Evolutionary conservation across 164 flowering plant genomes (phyloP).

Genomic region (Echeveria elegans): DNA sequence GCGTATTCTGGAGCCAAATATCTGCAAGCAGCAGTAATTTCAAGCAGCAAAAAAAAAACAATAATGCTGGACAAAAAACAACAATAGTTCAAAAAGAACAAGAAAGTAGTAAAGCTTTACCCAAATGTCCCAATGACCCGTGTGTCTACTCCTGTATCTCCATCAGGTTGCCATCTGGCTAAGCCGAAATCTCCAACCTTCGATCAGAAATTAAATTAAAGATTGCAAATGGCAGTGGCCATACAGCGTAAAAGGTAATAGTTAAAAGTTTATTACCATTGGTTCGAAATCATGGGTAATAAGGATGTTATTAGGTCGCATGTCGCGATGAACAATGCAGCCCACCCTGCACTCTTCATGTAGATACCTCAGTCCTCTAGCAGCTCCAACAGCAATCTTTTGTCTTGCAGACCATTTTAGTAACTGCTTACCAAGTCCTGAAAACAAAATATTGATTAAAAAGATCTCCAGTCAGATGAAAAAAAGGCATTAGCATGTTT

Average conservation of each 20-base stretch:
- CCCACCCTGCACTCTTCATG: slow-evolving; percentile 77
- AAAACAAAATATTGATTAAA: slow-evolving; percentile 2
- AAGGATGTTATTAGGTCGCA: slow-evolving; percentile 67
- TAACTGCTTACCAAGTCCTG: slow-evolving; percentile 36
- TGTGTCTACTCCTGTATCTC: slow-evolving; percentile 70
- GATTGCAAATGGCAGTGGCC: background rate
- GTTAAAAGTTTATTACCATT: slow-evolving; percentile 22
- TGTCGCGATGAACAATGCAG: slow-evolving; percentile 70
- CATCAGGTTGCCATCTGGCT: slow-evolving; percentile 97
- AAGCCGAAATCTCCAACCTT: slow-evolving; percentile 99
- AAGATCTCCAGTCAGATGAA: background rate
- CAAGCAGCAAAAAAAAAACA: background rate
- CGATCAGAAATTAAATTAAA: slow-evolving; percentile 5
- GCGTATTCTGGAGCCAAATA: slow-evolving; percentile 98
- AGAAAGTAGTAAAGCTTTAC: slow-evolving; percentile 22
- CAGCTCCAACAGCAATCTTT: slow-evolving; percentile 61
- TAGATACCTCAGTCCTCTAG: slow-evolving; percentile 58
- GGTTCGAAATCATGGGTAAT: slow-evolving; percentile 69
- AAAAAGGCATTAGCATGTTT: background rate
- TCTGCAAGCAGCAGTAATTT: slow-evolving; percentile 21
- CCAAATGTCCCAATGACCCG: slow-evolving; percentile 98
- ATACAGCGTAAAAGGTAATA: background rate
- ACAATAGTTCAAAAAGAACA: background rate
- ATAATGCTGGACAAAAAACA: background rate
- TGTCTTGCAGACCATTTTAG: slow-evolving; percentile 58